A percentile compares a stretch with the other conserved stretches of the same genome.
phyloP scores from a whole-genome alignment of 768 basidiomycete species.

The Leccinum boreale region DNA sequence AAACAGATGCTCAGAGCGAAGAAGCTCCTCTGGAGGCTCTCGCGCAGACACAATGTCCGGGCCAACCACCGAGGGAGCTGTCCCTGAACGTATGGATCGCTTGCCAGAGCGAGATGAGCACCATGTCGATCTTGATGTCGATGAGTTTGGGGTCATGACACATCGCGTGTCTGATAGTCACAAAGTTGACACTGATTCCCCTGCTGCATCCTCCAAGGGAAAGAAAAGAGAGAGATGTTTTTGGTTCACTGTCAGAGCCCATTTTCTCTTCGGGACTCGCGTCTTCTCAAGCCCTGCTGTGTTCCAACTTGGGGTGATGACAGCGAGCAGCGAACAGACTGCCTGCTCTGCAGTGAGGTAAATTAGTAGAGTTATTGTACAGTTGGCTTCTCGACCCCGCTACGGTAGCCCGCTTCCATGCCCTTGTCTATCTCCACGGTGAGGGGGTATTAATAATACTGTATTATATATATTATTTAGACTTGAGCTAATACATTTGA shows the following conservation, averaged over 20 bases:
- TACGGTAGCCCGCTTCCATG: too few relatives aligned
- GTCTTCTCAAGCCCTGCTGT: slow-evolving; percentile 29
- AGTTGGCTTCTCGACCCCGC: too few relatives aligned
- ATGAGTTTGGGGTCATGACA: slow-evolving; percentile 26
- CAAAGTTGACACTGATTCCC: slow-evolving; percentile 20
- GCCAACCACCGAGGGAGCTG: slow-evolving; percentile 14
- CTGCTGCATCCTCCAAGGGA: slow-evolving; percentile 29
- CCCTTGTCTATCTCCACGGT: too few relatives aligned
- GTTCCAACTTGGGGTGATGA: slow-evolving; percentile 28
- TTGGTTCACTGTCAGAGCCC: slow-evolving; percentile 60
- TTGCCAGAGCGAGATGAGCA: slow-evolving; percentile 23
- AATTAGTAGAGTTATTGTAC: neutral
- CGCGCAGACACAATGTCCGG: slow-evolving; percentile 14
- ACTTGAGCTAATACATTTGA: too few relatives aligned
- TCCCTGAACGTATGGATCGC: slow-evolving; percentile 13
- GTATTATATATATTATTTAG: too few relatives aligned
- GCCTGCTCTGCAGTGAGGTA: slow-evolving; percentile 65
- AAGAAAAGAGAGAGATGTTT: slow-evolving; percentile 35
- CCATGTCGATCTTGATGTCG: slow-evolving; percentile 28
- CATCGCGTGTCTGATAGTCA: slow-evolving; percentile 27
- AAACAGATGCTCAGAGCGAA: slow-evolving; percentile 27
- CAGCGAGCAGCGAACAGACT: slow-evolving; percentile 60
- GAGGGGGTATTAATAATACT: too few relatives aligned
- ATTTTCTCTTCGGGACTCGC: slow-evolving; percentile 58
- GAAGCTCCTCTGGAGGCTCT: slow-evolving; percentile 25